Conservation (phyloP, 805 yeast genomes). For the Saccharomyces paradoxus region DNA sequence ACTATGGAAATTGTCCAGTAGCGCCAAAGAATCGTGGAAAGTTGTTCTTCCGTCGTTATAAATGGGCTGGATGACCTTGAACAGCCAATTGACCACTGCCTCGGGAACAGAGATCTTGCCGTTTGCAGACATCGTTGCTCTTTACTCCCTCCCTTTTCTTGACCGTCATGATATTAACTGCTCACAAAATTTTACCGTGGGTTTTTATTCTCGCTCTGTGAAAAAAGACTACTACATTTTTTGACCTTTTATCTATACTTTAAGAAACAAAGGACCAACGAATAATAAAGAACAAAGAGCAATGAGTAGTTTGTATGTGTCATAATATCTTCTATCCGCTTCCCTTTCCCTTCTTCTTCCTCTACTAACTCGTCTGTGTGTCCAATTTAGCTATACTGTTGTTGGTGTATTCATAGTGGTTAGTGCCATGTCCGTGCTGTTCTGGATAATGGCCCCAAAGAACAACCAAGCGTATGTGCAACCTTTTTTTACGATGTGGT, state of each 20-base stretch:
- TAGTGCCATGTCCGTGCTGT: constrained; percentile 48
- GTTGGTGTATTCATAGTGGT: constrained; percentile 54
- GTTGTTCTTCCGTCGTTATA: constrained; percentile 50
- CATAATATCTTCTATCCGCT: background rate
- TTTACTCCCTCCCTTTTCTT: background rate
- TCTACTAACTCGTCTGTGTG: background rate
- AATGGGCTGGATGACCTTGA: constrained; percentile 41
- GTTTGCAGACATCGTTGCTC: background rate
- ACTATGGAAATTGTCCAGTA: constrained; percentile 44
- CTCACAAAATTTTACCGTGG: background rate
- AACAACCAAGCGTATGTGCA: constrained; percentile 58
- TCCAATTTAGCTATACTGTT: constrained; percentile 53
- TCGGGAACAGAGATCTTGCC: constrained; percentile 3
- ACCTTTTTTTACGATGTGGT: background rate
- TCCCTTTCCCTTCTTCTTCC: background rate
- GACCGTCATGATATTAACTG: background rate
- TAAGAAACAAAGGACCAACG: background rate
- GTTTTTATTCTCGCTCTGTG: background rate
- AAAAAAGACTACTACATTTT: background rate
- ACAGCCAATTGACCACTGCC: constrained; percentile 47
- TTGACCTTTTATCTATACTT: background rate
- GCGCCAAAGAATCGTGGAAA: constrained; percentile 49
- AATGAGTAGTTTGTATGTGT: constrained; percentile 14
- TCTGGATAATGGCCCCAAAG: constrained; percentile 84
- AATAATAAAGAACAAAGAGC: background rate